phyloP scores from a whole-genome alignment of 1,284 basidiomycete genomes.

The Pterulicium gracile region DNA sequence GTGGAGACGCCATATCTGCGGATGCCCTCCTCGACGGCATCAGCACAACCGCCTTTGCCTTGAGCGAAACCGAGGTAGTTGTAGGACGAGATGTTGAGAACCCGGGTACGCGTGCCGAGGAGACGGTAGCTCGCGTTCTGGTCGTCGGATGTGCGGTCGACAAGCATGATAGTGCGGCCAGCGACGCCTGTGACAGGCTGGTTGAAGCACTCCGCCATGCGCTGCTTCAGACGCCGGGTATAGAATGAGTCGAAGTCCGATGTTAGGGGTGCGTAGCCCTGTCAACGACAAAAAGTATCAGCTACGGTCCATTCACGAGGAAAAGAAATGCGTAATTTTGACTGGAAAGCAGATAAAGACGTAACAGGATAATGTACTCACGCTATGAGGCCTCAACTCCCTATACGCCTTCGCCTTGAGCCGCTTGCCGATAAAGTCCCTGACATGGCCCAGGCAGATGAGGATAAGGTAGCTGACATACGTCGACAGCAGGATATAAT shows the following conservation, averaged over 20 bases:
- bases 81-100: conserved; percentile 96
- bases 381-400: conserved; percentile 75
- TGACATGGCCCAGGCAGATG: conserved; percentile 84
- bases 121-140: conserved; percentile 74
- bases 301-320: conserved; percentile 5
- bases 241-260: conserved; percentile 99
- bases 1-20: conserved; percentile 72
- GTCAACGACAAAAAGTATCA: conserved; percentile 10
- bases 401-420: conserved; percentile 64
- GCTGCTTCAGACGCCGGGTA: conserved; percentile 87
- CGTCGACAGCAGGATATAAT: conserved; percentile 85
- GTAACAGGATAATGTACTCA: conserved; percentile 29
- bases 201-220: conserved; percentile 95
- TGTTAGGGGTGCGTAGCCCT: conserved; percentile 95
- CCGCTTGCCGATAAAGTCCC: conserved; percentile 92
- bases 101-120: conserved; percentile 77
- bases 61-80: conserved; percentile 99
- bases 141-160: conserved; percentile 81
- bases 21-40: conserved; percentile 80
- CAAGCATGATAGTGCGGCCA: conserved; percentile 82
- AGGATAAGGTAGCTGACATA: conserved; percentile 87
- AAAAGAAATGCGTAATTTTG: background rate
- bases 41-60: conserved; percentile 86
- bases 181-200: conserved; percentile 93
- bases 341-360: conserved; percentile 3